Conservation (phyloP, 1,284 basidiomycete species). For the Stygiomarasmius scandens region DNA sequence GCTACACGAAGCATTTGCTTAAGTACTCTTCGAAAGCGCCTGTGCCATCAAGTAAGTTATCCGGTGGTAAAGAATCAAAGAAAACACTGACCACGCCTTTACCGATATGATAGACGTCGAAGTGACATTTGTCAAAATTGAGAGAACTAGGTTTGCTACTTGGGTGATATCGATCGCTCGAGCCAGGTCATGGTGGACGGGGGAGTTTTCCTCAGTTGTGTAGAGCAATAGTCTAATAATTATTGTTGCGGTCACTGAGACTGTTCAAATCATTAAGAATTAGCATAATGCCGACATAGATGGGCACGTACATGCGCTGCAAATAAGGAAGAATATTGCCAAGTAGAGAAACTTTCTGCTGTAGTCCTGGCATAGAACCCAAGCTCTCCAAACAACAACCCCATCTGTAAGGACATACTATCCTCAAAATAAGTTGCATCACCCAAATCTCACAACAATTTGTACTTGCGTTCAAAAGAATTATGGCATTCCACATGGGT, state of each 20-base stretch:
- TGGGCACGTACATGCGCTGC: conserved; percentile 14
- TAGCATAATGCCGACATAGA: background rate
- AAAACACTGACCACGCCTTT: conserved; percentile 17
- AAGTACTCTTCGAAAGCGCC: conserved; percentile 8
- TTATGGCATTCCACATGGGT: conserved; percentile 20
- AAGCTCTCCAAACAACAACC: conserved; percentile 27
- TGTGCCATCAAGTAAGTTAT: too few species aligned
- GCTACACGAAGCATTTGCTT: background rate
- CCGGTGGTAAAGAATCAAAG: background rate
- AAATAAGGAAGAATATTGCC: conserved; percentile 16
- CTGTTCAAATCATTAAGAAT: conserved; percentile 8
- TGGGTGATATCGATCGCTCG: conserved; percentile 19
- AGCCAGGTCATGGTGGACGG: conserved; percentile 1
- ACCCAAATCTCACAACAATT: background rate
- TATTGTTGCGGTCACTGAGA: conserved; percentile 20
- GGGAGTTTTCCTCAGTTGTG: conserved; percentile 9
- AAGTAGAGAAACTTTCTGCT: conserved; percentile 18
- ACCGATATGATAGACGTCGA: conserved; percentile 21
- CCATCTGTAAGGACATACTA: conserved; percentile 26
- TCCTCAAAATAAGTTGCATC: background rate
- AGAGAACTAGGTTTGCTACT: conserved; percentile 15
- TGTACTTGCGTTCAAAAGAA: conserved; percentile 21
- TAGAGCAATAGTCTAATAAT: conserved; percentile 15
- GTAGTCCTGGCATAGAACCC: conserved; percentile 22
- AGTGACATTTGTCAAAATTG: conserved; percentile 20